These are phyloP conservation scores for Penicillium sp. DNA, from an alignment of 2,329 filamentous ascomycete genomes.

Conservation along the genomic window DNA sequence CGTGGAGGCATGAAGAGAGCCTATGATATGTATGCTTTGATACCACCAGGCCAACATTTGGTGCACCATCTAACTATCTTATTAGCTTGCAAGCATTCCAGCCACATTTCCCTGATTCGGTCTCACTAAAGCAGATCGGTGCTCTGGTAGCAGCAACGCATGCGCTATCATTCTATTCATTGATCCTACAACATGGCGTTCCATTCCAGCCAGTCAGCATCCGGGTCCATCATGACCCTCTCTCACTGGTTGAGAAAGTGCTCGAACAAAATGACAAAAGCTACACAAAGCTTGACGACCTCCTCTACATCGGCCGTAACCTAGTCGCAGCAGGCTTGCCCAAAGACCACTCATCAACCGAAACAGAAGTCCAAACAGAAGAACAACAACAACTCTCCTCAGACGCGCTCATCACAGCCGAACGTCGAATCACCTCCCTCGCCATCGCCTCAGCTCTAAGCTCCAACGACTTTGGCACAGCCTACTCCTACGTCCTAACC, in stretches of 20 bases:
- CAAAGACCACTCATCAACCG: slow-evolving; percentile 25
- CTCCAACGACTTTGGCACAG: slow-evolving; percentile 56
- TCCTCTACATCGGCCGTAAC: slow-evolving; percentile 61
- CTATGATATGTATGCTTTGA: slow-evolving; percentile 53
- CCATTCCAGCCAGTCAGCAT: slow-evolving; percentile 67
- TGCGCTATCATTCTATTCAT: slow-evolving; percentile 63
- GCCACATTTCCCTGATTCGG: slow-evolving; percentile 42
- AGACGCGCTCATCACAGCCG: slow-evolving; percentile 38
- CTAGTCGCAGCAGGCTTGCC: slow-evolving; percentile 51
- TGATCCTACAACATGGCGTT: slow-evolving; percentile 63
- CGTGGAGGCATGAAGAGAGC: slow-evolving; percentile 63
- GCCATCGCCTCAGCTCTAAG: slow-evolving; percentile 47
- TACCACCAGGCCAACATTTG: neutral
- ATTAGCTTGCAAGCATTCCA: slow-evolving; percentile 44
- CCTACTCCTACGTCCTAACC: slow-evolving; percentile 66
- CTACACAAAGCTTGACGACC: slow-evolving; percentile 64
- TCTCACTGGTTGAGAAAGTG: slow-evolving; percentile 59
- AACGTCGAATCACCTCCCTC: slow-evolving; percentile 48
- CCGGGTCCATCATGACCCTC: slow-evolving; percentile 60
- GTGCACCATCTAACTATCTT: neutral
- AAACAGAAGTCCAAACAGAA: slow-evolving; percentile 5
- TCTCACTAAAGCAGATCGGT: slow-evolving; percentile 45
- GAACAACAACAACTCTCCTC: slow-evolving; percentile 25
- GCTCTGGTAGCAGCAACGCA: slow-evolving; percentile 63
- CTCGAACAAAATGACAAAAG: slow-evolving; percentile 61